Evolutionary conservation across 768 basidiomycete genomes (phyloP).

Genomic region (Trametes villosa): DNA sequence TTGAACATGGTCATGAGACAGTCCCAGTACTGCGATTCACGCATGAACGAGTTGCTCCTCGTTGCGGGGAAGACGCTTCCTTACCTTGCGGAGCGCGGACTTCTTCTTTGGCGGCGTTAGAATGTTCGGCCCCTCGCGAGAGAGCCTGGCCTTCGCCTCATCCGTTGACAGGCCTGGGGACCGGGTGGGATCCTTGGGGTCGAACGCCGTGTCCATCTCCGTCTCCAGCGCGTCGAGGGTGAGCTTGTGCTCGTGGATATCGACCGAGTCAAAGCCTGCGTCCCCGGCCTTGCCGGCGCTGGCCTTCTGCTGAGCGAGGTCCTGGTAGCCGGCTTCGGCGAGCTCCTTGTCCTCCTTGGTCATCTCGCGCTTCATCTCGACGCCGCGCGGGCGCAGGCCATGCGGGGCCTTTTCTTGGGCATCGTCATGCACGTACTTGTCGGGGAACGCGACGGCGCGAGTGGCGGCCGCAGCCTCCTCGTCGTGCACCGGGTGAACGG

Average conservation of each 20-base stretch:
- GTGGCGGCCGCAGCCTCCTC: constrained; percentile 41
- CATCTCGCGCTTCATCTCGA: constrained; percentile 63
- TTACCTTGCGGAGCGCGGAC: constrained; percentile 64
- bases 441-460: constrained; percentile 58
- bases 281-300: constrained; percentile 36
- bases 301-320: constrained; percentile 52
- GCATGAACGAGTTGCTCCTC: background rate
- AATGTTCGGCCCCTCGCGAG: constrained; percentile 61
- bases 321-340: constrained; percentile 70
- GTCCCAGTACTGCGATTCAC: constrained; percentile 57
- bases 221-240: constrained; percentile 45
- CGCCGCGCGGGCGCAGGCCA: constrained; percentile 51
- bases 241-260: constrained; percentile 61
- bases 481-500: constrained; percentile 21
- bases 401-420: constrained; percentile 34
- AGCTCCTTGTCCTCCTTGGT: constrained; percentile 71
- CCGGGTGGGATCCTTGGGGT: constrained; percentile 53
- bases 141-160: constrained; percentile 59
- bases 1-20: constrained; percentile 67
- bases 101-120: constrained; percentile 72
- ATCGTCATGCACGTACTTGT: constrained; percentile 33
- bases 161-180: constrained; percentile 55
- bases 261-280: constrained; percentile 46
- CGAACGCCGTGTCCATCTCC: constrained; percentile 52
- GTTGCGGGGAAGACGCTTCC: constrained; percentile 3